These are phyloP conservation scores for Dendrobium nobile DNA, from an alignment of 106 monocot species.

Conservation along the genomic window DNA sequence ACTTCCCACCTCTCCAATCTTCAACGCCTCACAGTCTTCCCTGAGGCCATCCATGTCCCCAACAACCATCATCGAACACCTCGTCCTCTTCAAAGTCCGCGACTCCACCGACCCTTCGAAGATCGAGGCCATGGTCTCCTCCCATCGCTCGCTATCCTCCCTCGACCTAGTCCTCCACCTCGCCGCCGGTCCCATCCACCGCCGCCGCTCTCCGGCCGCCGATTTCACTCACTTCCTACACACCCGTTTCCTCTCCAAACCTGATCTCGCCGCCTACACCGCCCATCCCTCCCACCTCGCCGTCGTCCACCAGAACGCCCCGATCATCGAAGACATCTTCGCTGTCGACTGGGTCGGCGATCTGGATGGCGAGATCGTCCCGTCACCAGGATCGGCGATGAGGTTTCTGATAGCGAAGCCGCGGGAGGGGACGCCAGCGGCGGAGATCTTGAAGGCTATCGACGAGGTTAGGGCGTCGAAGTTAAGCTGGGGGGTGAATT, in stretches of 20 bases:
- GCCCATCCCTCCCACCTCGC: conserved; percentile 45
- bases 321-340: conserved; percentile 55
- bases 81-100: conserved; percentile 66
- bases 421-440: conserved; percentile 23
- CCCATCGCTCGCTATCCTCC: conserved; percentile 40
- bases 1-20: no score
- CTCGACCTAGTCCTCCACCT: conserved; percentile 49
- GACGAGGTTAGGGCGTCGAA: conserved; percentile 9
- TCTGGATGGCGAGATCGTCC: not conserved
- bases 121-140: conserved; percentile 46
- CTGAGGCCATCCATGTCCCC: not conserved
- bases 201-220: conserved; percentile 16
- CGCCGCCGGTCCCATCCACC: conserved; percentile 50
- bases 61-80: conserved; percentile 45
- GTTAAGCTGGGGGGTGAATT: conserved; percentile 64
- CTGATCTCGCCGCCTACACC: conserved; percentile 53
- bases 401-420: conserved; percentile 58
- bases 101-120: conserved; percentile 27
- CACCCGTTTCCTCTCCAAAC: conserved; percentile 54
- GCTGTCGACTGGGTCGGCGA: conserved; percentile 64
- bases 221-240: conserved; percentile 71
- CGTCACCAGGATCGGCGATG: conserved; percentile 29
- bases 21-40: no score
- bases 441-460: conserved; percentile 10
- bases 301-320: conserved; percentile 42